phyloP scores from a whole-genome alignment of 768 basidiomycete genomes.

The Terana coerulea region DNA sequence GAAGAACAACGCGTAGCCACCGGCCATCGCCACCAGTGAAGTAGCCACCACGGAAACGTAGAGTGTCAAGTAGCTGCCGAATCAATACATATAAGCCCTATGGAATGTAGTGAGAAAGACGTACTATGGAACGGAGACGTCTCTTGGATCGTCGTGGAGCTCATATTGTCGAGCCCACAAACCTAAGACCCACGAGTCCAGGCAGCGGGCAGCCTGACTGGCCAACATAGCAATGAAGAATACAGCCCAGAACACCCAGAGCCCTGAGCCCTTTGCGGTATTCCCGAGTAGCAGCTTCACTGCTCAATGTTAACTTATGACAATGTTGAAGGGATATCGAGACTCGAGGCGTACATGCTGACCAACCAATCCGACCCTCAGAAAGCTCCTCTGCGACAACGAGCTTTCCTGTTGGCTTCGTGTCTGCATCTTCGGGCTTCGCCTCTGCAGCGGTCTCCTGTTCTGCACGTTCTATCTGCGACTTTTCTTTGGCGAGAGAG shows the following conservation, averaged over 20 bases:
- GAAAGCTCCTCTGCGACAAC: slow-evolving; percentile 35
- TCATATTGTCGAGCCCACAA: slow-evolving; percentile 35
- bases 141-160: slow-evolving; percentile 15
- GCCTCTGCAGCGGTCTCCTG: slow-evolving; percentile 1
- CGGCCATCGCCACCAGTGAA: neutral
- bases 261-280: slow-evolving; percentile 21
- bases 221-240: slow-evolving; percentile 18
- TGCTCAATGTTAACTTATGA: neutral
- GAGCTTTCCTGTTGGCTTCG: slow-evolving; percentile 27
- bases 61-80: slow-evolving; percentile 3
- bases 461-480: slow-evolving; percentile 21
- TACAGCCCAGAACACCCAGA: slow-evolving; percentile 26
- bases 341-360: slow-evolving; percentile 26
- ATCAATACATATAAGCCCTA: neutral
- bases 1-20: slow-evolving; percentile 13
- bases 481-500: slow-evolving; percentile 20
- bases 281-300: slow-evolving; percentile 29
- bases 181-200: slow-evolving; percentile 34
- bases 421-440: slow-evolving; percentile 20
- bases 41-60: neutral
- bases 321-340: neutral
- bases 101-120: too few species aligned
- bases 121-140: slow-evolving; percentile 30
- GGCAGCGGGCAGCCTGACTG: slow-evolving; percentile 13
- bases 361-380: slow-evolving; percentile 33